Conservation (phyloP, 2,329 filamentous ascomycete species). For the Diaporthe sp. region DNA sequence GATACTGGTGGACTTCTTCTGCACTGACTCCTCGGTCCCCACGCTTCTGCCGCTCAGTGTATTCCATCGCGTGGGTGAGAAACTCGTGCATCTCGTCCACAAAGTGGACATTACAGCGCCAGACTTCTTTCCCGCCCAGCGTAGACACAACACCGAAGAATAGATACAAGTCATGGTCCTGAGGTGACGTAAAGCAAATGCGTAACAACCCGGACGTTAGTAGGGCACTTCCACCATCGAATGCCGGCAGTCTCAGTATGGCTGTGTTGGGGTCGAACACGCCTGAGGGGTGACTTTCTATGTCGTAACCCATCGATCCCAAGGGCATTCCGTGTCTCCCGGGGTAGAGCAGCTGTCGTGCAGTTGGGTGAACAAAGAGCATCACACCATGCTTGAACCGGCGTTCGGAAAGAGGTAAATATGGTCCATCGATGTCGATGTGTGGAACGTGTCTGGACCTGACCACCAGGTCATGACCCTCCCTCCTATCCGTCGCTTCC, state of each 20-base stretch:
- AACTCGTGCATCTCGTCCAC: not conserved
- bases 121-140: not conserved
- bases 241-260: not conserved
- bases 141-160: not conserved
- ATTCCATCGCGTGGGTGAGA: not conserved
- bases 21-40: not conserved
- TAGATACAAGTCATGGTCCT: not conserved
- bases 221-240: not conserved
- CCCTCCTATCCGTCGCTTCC: not conserved
- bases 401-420: not conserved
- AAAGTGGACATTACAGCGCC: not conserved
- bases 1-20: not conserved
- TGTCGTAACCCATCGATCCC: not conserved
- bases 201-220: not conserved
- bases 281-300: not conserved
- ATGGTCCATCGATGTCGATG: not conserved
- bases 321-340: not conserved
- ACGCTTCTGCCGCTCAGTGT: not conserved
- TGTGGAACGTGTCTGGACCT: not conserved
- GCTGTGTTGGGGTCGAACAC: not conserved
- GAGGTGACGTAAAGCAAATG: slow-evolving; percentile 9
- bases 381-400: slow-evolving; percentile 1
- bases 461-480: slow-evolving; percentile 1
- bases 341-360: not conserved
- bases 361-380: slow-evolving; percentile 7